Percentiles rank a stretch among this genome's conserved stretches.
These are phyloP conservation scores for Pneumocystis sp. DNA, from an alignment of 1,139 yeast genomes.

Conservation along the genomic window DNA sequence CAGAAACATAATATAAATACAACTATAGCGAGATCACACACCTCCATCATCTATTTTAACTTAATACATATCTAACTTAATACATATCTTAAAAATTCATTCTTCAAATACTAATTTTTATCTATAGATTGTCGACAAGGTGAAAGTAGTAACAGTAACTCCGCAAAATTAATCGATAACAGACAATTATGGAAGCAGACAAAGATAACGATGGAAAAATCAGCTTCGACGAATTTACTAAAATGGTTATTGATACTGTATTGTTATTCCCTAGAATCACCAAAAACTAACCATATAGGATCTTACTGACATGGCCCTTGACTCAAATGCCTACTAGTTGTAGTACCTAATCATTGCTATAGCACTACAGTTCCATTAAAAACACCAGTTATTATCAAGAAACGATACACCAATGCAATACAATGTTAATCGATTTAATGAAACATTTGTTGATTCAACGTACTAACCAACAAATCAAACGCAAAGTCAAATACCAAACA, in stretches of 20 bases:
- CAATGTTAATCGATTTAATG: no score
- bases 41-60: neutral
- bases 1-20: neutral
- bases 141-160: neutral
- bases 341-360: constrained; percentile 8
- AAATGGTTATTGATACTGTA: constrained; percentile 26
- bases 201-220: constrained; percentile 78
- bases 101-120: neutral
- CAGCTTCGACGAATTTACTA: constrained; percentile 72
- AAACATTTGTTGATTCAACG: no score
- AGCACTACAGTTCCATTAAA: no score
- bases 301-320: neutral
- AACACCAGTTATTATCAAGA: no score
- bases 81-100: neutral
- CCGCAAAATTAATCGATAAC: constrained; percentile 32
- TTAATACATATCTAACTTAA: no score
- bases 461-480: constrained; percentile 1
- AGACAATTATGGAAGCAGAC: constrained; percentile 87
- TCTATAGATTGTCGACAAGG: constrained; percentile 10
- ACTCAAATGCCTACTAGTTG: neutral
- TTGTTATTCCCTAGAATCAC: neutral
- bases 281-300: neutral
- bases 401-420: no score
- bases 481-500: neutral
- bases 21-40: no score